phyloP scores from a whole-genome alignment of 192 early-diverging fungal genomes.

The Coemansia sp. region DNA sequence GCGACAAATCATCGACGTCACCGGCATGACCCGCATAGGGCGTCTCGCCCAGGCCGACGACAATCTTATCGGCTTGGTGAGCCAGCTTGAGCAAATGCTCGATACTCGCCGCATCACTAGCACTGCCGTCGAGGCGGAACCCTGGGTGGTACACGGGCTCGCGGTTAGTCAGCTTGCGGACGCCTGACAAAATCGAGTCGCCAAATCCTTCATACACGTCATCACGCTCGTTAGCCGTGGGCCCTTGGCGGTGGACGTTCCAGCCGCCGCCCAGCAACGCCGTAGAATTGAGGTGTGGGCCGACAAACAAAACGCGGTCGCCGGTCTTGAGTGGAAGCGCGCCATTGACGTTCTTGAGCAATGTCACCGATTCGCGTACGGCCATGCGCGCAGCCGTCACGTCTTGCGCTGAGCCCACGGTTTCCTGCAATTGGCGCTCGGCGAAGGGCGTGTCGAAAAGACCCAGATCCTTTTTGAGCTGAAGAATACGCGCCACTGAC shows the following conservation, averaged over 20 bases:
- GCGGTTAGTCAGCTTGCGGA: slow-evolving; percentile 8
- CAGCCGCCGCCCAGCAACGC: slow-evolving; percentile 56
- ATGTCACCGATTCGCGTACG: slow-evolving; percentile 58
- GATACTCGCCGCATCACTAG: neutral
- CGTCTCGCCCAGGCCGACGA: slow-evolving; percentile 33
- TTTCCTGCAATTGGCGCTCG: slow-evolving; percentile 20
- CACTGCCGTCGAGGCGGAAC: slow-evolving; percentile 10
- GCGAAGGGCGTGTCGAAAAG: slow-evolving; percentile 54
- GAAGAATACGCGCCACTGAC: slow-evolving; percentile 56
- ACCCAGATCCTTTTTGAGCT: slow-evolving; percentile 66
- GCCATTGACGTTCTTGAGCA: slow-evolving; percentile 54
- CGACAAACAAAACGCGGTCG: slow-evolving; percentile 57
- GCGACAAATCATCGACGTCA: slow-evolving; percentile 11
- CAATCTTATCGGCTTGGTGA: slow-evolving; percentile 37
- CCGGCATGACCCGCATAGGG: slow-evolving; percentile 13
- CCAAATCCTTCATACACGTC: slow-evolving; percentile 28
- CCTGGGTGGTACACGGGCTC: slow-evolving; percentile 21
- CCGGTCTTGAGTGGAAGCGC: slow-evolving; percentile 48
- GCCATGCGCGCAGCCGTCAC: slow-evolving; percentile 47
- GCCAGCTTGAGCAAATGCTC: slow-evolving; percentile 19
- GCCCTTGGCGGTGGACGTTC: slow-evolving; percentile 56
- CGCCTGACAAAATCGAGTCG: slow-evolving; percentile 19
- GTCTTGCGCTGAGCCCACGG: slow-evolving; percentile 55
- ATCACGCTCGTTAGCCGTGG: slow-evolving; percentile 11
- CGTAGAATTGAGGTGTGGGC: slow-evolving; percentile 58